Base-by-base conservation (phyloP, 805 yeast species). In the Yamadazyma phyllophila region DNA sequence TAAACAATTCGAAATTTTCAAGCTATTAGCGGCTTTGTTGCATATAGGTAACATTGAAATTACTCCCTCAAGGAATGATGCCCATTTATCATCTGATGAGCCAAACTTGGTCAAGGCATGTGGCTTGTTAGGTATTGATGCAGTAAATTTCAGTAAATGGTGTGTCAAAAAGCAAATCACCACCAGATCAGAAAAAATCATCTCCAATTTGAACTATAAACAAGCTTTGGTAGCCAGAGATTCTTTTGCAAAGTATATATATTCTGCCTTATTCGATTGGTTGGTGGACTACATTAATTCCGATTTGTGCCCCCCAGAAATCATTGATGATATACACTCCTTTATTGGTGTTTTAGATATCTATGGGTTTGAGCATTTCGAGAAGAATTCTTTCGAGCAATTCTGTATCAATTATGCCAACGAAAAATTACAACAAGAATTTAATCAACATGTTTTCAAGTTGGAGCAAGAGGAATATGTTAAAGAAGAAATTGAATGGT, bases 321-420 rank as follows among this genome's bases (percentile, higher is more conserved):
- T 88, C 30, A 77, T 74, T 34, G 69, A 72, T 17, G 67, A 81
- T 31, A 76, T 84, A 44, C 69, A 76, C 38, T 78, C 88, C 1
- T 94, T 92, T 58, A 92, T 92, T 59, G 99, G 99, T 65, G 98
- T 92, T 26, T 77, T 92, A 57, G 99, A 92, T 83, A 92, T 92
- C 57, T 92, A 92, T 61, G 99, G 99, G 17, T 92, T 92, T 65
- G 99, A 92, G 67, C 97, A 92, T 67, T 92, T 92, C 63, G 91
- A 88, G 55, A 83, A 80, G 58, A 92, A 92, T 69, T 90, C 97
- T 7, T 92, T 92, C 60, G 99, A 92, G 69, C 99, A 92, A 67
- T 92, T 92, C 67, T 92, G 99, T 73, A 91, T 91, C 68, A 91
- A 91, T 65, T 91, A 91, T 65, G 97, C 97, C 37, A 91, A 91